phyloP scores from a whole-genome alignment of 805 yeast species.

The Ogataea methanolica region DNA sequence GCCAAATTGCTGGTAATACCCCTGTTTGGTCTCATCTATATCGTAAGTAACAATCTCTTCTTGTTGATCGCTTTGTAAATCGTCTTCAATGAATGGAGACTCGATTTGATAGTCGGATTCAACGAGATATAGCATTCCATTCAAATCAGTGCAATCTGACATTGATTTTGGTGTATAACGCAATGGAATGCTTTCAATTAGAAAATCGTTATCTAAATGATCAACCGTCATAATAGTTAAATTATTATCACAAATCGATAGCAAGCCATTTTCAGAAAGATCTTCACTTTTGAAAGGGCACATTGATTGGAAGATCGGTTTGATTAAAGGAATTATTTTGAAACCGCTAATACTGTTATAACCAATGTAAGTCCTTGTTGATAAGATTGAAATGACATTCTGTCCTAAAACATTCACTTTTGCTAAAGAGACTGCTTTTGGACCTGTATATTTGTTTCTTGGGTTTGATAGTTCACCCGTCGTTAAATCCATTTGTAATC shows the following conservation, averaged over 20 bases:
- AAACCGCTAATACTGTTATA: constrained; percentile 32
- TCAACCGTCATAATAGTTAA: constrained; percentile 56
- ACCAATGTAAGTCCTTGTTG: constrained; percentile 55
- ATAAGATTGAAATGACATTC: constrained; percentile 42
- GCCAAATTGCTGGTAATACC: constrained; percentile 43
- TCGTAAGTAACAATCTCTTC: constrained; percentile 21
- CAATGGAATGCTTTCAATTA: constrained; percentile 37
- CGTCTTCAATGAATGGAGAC: constrained; percentile 26
- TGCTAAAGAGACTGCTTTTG: constrained; percentile 52
- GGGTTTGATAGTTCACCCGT: constrained; percentile 65
- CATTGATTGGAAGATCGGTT: constrained; percentile 39
- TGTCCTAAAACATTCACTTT: constrained; percentile 28
- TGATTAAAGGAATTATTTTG: constrained; percentile 44
- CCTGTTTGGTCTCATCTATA: constrained; percentile 29
- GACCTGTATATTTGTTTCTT: constrained; percentile 69
- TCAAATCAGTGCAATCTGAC: constrained; percentile 21
- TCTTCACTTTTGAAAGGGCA: constrained; percentile 61
- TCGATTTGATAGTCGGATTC: constrained; percentile 40
- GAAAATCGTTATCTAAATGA: constrained; percentile 28
- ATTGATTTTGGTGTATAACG: constrained; percentile 49
- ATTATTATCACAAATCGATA: constrained; percentile 51
- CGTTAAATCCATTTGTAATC: constrained; percentile 49
- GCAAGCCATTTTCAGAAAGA: constrained; percentile 50
- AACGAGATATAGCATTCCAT: constrained; percentile 34
- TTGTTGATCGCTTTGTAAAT: constrained; percentile 6